These are phyloP conservation scores for Nannochloris sp. DNA, from an alignment of 139 green algal genomes.

Conservation along the genomic window DNA sequence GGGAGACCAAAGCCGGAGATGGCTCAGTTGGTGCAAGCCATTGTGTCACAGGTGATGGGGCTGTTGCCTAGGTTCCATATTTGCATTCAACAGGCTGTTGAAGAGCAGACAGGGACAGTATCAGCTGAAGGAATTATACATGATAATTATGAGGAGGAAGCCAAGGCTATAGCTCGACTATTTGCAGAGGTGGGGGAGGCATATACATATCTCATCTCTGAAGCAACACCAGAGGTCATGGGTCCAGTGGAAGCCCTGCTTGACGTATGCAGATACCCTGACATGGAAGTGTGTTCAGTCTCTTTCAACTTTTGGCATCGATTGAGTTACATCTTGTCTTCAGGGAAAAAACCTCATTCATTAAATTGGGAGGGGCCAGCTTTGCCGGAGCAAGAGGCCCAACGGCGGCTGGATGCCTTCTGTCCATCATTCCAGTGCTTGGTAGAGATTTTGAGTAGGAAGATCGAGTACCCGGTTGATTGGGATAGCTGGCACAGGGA, in stretches of 20 bases:
- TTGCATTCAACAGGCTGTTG: constrained; percentile 27
- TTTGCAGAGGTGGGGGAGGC: constrained; percentile 89
- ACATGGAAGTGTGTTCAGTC: constrained; percentile 64
- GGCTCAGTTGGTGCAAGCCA: constrained; percentile 52
- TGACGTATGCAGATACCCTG: constrained; percentile 71
- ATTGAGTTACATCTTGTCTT: constrained; percentile 38
- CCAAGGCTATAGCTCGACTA: constrained; percentile 83
- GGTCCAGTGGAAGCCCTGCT: constrained; percentile 75
- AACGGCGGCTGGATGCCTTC: constrained; percentile 47
- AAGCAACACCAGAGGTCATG: constrained; percentile 17
- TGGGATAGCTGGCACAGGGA: constrained; percentile 48
- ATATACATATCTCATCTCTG: constrained; percentile 65
- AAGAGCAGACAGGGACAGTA: constrained; percentile 13
- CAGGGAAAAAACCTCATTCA: constrained; percentile 19
- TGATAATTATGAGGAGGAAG: constrained; percentile 69
- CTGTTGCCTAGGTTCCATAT: constrained; percentile 62
- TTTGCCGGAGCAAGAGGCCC: constrained; percentile 21
- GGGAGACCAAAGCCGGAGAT: constrained; percentile 35
- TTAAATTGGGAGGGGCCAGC: constrained; percentile 19
- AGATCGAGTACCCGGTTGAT: constrained; percentile 38
- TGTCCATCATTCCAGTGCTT: constrained; percentile 61
- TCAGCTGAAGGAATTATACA: constrained; percentile 2
- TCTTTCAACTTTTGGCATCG: constrained; percentile 91
- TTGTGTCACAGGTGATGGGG: constrained; percentile 72
- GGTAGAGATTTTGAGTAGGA: constrained; percentile 46